Evolutionary conservation across 2,329 filamentous ascomycete genomes (phyloP).

Genomic region (Chaetoscypha palmicola): DNA sequence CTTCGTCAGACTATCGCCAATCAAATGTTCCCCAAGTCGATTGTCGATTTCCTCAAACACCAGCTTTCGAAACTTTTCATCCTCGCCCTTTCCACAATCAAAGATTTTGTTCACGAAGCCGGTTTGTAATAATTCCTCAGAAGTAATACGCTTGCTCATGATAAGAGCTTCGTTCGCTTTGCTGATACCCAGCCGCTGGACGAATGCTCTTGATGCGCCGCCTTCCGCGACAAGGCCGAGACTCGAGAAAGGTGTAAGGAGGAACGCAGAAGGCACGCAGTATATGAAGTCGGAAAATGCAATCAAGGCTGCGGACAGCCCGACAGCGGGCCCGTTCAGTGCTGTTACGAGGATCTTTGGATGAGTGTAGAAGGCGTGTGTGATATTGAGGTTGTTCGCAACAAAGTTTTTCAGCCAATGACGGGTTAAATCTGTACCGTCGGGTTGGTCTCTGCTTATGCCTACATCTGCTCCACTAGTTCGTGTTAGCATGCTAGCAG

Average conservation of each 20-base stretch:
- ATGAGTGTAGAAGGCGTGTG: slow-evolving; percentile 85
- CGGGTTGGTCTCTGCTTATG: slow-evolving; percentile 39
- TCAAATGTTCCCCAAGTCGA: slow-evolving; percentile 70
- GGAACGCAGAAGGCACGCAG: slow-evolving; percentile 69
- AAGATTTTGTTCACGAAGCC: slow-evolving; percentile 89
- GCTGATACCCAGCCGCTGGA: slow-evolving; percentile 68
- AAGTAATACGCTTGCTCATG: slow-evolving; percentile 72
- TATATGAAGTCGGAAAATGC: slow-evolving; percentile 91
- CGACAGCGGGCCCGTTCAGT: slow-evolving; percentile 86
- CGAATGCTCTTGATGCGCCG: slow-evolving; percentile 70
- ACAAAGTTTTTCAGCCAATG: slow-evolving; percentile 67
- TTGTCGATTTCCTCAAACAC: slow-evolving; percentile 79
- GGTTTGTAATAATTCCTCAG: slow-evolving; percentile 63
- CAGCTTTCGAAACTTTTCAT: slow-evolving; percentile 59
- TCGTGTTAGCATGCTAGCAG: slow-evolving; percentile 13
- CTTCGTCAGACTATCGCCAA: slow-evolving; percentile 67
- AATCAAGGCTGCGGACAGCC: slow-evolving; percentile 76
- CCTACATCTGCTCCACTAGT: slow-evolving; percentile 72
- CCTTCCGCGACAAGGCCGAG: slow-evolving; percentile 89
- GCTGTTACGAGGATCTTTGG: slow-evolving; percentile 88
- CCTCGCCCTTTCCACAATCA: slow-evolving; percentile 49
- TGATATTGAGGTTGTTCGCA: slow-evolving; percentile 80
- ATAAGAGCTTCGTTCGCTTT: slow-evolving; percentile 90
- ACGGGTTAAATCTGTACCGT: slow-evolving; percentile 35
- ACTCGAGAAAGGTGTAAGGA: slow-evolving; percentile 86